Conservation (phyloP, 164 flowering plant species). For the Aristolochia contorta region DNA sequence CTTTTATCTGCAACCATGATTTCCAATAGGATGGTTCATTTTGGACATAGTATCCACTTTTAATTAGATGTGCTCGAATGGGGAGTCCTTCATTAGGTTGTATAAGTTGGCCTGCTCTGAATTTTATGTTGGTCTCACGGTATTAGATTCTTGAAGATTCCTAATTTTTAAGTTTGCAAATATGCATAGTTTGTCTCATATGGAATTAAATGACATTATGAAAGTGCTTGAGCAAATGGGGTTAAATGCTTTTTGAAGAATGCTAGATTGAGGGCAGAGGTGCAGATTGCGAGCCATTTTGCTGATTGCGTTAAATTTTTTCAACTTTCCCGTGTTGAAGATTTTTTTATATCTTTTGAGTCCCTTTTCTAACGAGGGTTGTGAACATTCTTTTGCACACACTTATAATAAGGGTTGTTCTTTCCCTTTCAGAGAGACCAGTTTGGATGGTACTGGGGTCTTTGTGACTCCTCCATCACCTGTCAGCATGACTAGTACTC, state of each 20-base stretch:
- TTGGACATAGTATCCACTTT: not conserved
- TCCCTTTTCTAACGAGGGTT: not conserved
- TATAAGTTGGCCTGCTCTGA: too few relatives aligned
- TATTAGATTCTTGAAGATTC: too few relatives aligned
- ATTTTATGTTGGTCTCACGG: too few relatives aligned
- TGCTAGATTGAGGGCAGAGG: too few relatives aligned
- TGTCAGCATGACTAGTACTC: constrained; percentile 17
- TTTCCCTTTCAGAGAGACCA: constrained; percentile 26
- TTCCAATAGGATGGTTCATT: not conserved
- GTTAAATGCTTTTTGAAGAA: too few relatives aligned
- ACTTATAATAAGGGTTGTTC: not conserved
- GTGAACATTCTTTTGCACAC: not conserved
- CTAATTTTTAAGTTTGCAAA: too few relatives aligned
- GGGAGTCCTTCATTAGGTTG: too few relatives aligned
- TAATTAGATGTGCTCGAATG: not conserved
- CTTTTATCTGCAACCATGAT: not conserved
- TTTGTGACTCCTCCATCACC: constrained; percentile 14
- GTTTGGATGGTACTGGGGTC: constrained; percentile 13
- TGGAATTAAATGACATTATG: too few relatives aligned
- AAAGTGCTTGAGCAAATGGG: too few relatives aligned
- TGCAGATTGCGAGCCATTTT: too few relatives aligned
- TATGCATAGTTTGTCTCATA: too few relatives aligned
- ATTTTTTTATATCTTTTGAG: not conserved
- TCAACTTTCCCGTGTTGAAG: not conserved
- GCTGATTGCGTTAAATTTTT: not conserved